Conservation (phyloP, 2,329 filamentous ascomycete species). For the Colletotrichum melonis region DNA sequence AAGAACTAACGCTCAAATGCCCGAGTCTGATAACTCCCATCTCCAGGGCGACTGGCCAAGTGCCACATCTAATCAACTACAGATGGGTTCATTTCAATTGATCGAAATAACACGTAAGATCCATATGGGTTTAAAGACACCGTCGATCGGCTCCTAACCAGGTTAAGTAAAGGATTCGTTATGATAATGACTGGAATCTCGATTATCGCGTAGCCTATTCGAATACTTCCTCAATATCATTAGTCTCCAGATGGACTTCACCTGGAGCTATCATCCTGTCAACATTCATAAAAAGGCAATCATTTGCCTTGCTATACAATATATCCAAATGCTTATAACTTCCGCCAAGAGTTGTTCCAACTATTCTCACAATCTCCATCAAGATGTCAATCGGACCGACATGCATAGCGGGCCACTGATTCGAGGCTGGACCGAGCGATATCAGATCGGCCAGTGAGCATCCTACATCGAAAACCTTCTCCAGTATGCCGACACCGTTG, state of each 20-base stretch:
- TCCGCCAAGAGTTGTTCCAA: background rate
- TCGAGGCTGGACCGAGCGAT: background rate
- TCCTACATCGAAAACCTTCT: background rate
- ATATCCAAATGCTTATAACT: background rate
- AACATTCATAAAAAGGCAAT: background rate
- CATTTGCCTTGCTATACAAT: background rate
- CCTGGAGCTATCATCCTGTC: background rate
- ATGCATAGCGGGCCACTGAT: background rate
- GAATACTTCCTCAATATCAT: too few relatives aligned
- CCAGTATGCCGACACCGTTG: background rate
- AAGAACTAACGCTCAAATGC: too few relatives aligned
- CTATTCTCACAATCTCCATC: background rate
- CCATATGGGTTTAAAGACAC: too few relatives aligned
- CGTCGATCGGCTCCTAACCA: too few relatives aligned
- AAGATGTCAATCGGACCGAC: background rate
- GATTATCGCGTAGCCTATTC: too few relatives aligned
- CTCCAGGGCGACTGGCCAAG: too few relatives aligned
- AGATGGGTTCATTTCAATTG: too few relatives aligned
- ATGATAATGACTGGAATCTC: too few relatives aligned
- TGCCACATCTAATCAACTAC: too few relatives aligned
- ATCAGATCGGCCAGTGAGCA: background rate
- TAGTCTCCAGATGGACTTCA: fast-evolving
- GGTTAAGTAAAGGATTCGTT: too few relatives aligned
- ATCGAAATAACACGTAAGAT: too few relatives aligned
- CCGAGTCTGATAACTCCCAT: too few relatives aligned